phyloP scores from a whole-genome alignment of 352 stramenopile species.

The Phytophthora pinifolia region DNA sequence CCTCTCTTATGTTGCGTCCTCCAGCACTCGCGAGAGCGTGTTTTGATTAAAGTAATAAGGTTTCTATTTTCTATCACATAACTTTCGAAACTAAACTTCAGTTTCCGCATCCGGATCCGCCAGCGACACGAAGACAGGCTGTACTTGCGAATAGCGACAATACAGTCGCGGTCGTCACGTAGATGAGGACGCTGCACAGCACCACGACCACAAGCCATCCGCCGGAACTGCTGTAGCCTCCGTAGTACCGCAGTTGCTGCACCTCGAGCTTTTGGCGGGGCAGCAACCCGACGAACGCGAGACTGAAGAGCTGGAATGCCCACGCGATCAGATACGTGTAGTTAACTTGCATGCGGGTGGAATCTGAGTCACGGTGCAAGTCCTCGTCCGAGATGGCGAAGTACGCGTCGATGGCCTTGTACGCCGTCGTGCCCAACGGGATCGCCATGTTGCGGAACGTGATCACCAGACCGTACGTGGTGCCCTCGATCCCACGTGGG shows the following conservation, averaged over 20 bases:
- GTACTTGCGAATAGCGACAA: slow-evolving; percentile 55
- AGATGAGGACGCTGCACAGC: slow-evolving; percentile 39
- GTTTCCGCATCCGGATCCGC: slow-evolving; percentile 50
- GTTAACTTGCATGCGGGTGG: slow-evolving; percentile 41
- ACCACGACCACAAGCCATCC: slow-evolving; percentile 41
- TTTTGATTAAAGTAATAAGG: no score
- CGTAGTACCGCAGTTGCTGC: slow-evolving; percentile 65
- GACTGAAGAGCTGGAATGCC: slow-evolving; percentile 44
- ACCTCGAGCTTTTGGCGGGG: slow-evolving; percentile 64
- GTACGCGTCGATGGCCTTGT: slow-evolving; percentile 45
- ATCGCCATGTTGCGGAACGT: slow-evolving; percentile 68
- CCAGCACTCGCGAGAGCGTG: no score
- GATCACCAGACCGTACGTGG: slow-evolving; percentile 60
- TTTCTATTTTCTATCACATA: no score
- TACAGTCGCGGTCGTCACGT: slow-evolving; percentile 42
- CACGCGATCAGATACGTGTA: slow-evolving; percentile 56
- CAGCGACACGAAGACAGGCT: slow-evolving; percentile 62
- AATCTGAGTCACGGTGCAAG: slow-evolving; percentile 22
- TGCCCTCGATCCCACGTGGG: slow-evolving; percentile 54
- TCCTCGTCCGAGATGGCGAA: slow-evolving; percentile 41
- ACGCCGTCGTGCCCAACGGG: slow-evolving; percentile 37
- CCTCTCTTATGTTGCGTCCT: slow-evolving; percentile 3
- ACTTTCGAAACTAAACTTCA: background rate
- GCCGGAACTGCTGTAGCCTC: slow-evolving; percentile 46
- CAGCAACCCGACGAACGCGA: slow-evolving; percentile 46